A percentile compares a stretch with the other conserved stretches of the same genome.
Evolutionary conservation across 805 yeast species (phyloP).

Genomic region (Candida sithepensis): DNA sequence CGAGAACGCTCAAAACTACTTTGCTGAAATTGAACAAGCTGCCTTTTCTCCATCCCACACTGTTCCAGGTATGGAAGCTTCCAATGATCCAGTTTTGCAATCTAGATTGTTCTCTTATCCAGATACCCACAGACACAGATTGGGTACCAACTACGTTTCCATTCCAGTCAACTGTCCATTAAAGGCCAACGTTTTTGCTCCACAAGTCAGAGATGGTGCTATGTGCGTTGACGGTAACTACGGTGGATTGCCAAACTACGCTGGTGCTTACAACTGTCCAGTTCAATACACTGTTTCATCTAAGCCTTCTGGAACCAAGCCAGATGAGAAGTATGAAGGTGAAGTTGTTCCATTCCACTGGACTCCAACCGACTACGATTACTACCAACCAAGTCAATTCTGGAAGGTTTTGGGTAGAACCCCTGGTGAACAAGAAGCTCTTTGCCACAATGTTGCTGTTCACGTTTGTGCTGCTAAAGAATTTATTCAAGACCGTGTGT

Average conservation of each 20-base stretch:
- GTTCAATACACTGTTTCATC: conserved; percentile 40
- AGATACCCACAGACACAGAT: conserved; percentile 81
- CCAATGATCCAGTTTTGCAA: conserved; percentile 82
- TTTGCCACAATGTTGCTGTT: conserved; percentile 79
- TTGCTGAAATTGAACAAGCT: conserved; percentile 83
- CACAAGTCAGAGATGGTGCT: conserved; percentile 80
- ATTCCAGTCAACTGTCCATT: conserved; percentile 89
- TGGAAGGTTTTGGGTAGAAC: conserved; percentile 76
- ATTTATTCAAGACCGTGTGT: conserved; percentile 72
- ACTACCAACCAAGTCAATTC: conserved; percentile 68
- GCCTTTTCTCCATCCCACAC: conserved; percentile 84
- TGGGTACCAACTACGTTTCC: conserved; percentile 74
- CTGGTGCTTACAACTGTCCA: conserved; percentile 50
- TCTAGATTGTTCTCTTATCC: conserved; percentile 79
- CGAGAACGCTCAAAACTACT: conserved; percentile 82
- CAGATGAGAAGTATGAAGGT: conserved; percentile 32
- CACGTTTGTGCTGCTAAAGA: conserved; percentile 71
- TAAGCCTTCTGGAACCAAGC: conserved; percentile 28
- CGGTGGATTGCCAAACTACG: conserved; percentile 75
- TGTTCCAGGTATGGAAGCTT: conserved; percentile 79
- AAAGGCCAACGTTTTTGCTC: conserved; percentile 52
- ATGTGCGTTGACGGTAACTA: conserved; percentile 68
- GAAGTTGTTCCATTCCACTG: conserved; percentile 74
- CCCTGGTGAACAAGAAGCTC: conserved; percentile 78
- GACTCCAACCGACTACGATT: conserved; percentile 70